These are phyloP conservation scores for Globisporangium cederbergense DNA, from an alignment of 352 stramenopile species.

Conservation along the genomic window DNA sequence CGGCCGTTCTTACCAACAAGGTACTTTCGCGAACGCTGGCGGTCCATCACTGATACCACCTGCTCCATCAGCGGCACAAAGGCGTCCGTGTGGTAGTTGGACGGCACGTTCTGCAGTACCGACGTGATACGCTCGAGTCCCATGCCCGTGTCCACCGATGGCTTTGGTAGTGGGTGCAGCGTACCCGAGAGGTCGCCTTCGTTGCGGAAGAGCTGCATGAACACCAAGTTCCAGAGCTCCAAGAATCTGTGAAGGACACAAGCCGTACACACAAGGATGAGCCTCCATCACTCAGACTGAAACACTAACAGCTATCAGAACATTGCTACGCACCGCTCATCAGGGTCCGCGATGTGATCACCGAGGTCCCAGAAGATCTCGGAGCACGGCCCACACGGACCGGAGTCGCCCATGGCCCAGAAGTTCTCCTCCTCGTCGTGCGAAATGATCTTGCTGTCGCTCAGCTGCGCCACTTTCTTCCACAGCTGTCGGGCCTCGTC, in stretches of 20 bases:
- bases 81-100: constrained; percentile 97
- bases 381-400: constrained; percentile 91
- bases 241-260: constrained; percentile 41
- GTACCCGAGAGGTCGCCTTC: constrained; percentile 49
- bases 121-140: constrained; percentile 94
- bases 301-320: constrained; percentile 39
- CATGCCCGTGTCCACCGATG: constrained; percentile 97
- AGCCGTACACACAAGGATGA: constrained; percentile 25
- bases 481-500: constrained; percentile 56
- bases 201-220: constrained; percentile 96
- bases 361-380: constrained; percentile 95
- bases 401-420: constrained; percentile 95
- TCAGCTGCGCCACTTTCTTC: constrained; percentile 48
- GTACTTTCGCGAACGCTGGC: constrained; percentile 13
- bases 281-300: constrained; percentile 29
- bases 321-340: constrained; percentile 36
- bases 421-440: constrained; percentile 94
- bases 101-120: constrained; percentile 93
- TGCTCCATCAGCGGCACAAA: constrained; percentile 90
- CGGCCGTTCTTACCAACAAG: background rate
- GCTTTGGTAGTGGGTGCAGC: constrained; percentile 81
- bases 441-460: constrained; percentile 43
- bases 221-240: constrained; percentile 98
- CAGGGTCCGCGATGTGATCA: constrained; percentile 75
- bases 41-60: constrained; percentile 46